These are phyloP conservation scores for Aspergillus cristatus DNA, from an alignment of 495 filamentous ascomycete genomes.

Conservation along the genomic window DNA sequence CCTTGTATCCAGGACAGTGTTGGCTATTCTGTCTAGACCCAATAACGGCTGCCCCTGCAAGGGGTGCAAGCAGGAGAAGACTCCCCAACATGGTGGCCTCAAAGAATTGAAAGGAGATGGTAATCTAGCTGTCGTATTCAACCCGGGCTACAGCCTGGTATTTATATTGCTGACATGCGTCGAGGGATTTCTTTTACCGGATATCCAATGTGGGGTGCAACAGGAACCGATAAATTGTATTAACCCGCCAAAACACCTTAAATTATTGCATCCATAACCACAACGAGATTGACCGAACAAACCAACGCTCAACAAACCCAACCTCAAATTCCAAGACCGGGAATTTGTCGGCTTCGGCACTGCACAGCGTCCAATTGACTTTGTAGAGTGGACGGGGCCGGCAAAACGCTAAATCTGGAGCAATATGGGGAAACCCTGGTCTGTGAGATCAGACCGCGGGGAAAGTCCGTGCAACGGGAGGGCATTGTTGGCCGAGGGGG, in stretches of 20 bases:
- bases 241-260: no score
- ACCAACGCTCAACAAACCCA: no score
- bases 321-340: no score
- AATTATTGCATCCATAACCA: no score
- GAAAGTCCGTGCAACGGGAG: neutral
- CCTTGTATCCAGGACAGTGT: conserved; percentile 64
- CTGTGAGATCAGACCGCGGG: conserved; percentile 2
- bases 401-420: neutral
- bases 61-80: conserved; percentile 20
- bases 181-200: no score
- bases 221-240: no score
- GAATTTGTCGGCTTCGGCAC: no score
- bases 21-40: conserved; percentile 10
- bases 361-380: no score
- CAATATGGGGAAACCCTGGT: neutral
- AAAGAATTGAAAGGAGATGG: conserved; percentile 5
- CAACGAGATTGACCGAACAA: no score
- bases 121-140: neutral
- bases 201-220: no score
- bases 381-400: no score
- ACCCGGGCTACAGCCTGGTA: neutral
- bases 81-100: conserved; percentile 19
- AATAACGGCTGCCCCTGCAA: conserved; percentile 26
- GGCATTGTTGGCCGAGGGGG: no score
- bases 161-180: neutral